A percentile compares a stretch with the other conserved stretches of the same genome.
These are phyloP conservation scores for Elsinoe perseae DNA, from an alignment of 2,329 filamentous ascomycete genomes.

Conservation along the genomic window DNA sequence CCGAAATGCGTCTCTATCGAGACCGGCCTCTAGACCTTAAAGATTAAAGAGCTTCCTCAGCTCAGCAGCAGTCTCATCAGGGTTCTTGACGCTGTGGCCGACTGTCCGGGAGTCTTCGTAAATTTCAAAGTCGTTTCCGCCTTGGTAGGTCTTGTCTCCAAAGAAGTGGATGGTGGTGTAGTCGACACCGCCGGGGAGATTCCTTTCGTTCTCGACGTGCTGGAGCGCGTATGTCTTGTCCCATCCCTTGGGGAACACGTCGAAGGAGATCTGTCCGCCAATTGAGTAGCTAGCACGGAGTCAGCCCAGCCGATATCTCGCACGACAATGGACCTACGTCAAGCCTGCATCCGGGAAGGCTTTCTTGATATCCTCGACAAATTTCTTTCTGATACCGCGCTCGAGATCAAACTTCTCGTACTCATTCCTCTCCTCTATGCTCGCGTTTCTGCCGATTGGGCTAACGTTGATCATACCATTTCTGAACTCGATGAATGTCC, in stretches of 20 bases:
- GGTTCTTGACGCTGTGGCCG: slow-evolving; percentile 74
- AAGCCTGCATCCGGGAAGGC: slow-evolving; percentile 76
- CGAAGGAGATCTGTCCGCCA: slow-evolving; percentile 95
- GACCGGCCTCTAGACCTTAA: slow-evolving; percentile 17
- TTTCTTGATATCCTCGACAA: slow-evolving; percentile 70
- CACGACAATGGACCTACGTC: slow-evolving; percentile 52
- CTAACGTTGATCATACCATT: slow-evolving; percentile 88
- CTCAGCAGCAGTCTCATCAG: slow-evolving; percentile 72
- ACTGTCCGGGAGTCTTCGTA: slow-evolving; percentile 72
- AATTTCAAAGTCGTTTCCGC: slow-evolving; percentile 96
- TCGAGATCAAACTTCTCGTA: slow-evolving; percentile 75
- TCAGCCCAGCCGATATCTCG: neutral
- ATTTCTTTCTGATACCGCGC: slow-evolving; percentile 65
- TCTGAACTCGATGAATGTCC: slow-evolving; percentile 80
- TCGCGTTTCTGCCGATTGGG: slow-evolving; percentile 81
- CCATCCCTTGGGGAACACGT: slow-evolving; percentile 94
- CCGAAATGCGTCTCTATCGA: too few relatives aligned
- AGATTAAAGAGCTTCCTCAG: slow-evolving; percentile 67
- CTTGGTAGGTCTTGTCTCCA: slow-evolving; percentile 85
- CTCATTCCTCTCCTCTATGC: slow-evolving; percentile 66
- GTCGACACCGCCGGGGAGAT: slow-evolving; percentile 55
- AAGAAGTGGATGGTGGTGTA: slow-evolving; percentile 96
- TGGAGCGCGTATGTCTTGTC: slow-evolving; percentile 96
- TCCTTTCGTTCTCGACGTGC: slow-evolving; percentile 74
- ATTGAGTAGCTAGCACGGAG: slow-evolving; percentile 64